Evolutionary conservation across 306 rosid genomes (phyloP).

Genomic region (Quercus variabilis): DNA sequence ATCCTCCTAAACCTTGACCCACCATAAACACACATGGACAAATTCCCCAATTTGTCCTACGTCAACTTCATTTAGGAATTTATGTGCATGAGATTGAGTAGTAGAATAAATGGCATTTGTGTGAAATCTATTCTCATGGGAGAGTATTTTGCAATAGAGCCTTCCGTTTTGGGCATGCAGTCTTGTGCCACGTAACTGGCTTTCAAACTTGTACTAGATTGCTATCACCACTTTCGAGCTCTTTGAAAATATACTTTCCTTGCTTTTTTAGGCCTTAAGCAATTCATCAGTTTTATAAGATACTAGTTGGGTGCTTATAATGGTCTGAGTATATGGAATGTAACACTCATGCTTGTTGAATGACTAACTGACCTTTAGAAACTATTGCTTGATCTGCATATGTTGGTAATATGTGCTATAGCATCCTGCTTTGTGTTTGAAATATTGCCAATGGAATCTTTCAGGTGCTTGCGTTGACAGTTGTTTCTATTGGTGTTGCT

Average conservation of each 20-base stretch:
- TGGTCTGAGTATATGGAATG: background rate
- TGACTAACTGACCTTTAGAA: background rate
- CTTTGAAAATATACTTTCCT: no score
- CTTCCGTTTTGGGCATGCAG: background rate
- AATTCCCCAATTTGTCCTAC: no score
- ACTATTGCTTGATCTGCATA: background rate
- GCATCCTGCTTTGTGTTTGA: background rate
- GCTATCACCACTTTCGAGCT: background rate
- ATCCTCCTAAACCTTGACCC: no score
- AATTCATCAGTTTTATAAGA: background rate
- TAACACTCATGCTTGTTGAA: background rate
- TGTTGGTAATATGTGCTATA: background rate
- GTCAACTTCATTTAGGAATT: background rate
- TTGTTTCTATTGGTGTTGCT: constrained; percentile 78
- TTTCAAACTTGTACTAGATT: background rate
- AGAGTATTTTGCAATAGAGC: background rate
- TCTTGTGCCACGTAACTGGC: background rate
- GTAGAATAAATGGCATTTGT: background rate
- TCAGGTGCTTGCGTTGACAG: constrained; percentile 66
- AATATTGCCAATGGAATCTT: constrained; percentile 19
- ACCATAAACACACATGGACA: no score
- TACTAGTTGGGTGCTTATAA: background rate
- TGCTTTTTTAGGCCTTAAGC: background rate
- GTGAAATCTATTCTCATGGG: background rate
- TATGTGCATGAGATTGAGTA: background rate